These are phyloP conservation scores for Seiridium cupressi DNA, from an alignment of 2,329 filamentous ascomycete genomes.

Conservation along the genomic window DNA sequence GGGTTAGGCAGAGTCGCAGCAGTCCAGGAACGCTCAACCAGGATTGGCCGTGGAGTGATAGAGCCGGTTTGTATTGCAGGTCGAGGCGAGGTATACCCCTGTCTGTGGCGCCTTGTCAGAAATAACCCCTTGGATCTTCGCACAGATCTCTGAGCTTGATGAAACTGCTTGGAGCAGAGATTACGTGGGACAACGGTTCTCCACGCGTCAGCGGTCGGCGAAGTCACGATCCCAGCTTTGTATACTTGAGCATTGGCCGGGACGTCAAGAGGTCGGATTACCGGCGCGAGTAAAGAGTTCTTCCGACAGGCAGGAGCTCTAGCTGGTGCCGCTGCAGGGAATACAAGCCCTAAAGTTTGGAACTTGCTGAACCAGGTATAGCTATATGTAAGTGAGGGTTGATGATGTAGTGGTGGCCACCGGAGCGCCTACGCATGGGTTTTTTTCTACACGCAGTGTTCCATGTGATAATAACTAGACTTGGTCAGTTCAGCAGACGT, in stretches of 20 bases:
- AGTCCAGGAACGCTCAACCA: conserved; percentile 4
- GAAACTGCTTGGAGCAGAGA: neutral
- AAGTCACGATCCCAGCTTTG: conserved; percentile 3
- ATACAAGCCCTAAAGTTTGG: conserved; percentile 2
- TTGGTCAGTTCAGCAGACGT: neutral
- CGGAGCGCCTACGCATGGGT: neutral
- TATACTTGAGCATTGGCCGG: neutral
- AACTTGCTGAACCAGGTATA: conserved; percentile 8
- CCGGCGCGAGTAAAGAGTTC: neutral
- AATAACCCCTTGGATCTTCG: neutral
- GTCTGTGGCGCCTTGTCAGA: neutral
- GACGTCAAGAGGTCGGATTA: neutral
- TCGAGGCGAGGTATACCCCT: neutral
- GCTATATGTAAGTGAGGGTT: neutral
- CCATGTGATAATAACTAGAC: neutral
- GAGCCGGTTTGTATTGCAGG: neutral
- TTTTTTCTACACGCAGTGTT: neutral
- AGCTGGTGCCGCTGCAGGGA: conserved; percentile 1
- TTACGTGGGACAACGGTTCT: neutral
- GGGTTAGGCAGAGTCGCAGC: neutral
- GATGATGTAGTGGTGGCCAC: conserved; percentile 4
- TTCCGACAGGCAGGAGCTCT: conserved; percentile 6
- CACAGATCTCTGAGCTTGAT: neutral
- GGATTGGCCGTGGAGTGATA: neutral
- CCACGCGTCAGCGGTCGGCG: neutral